These are phyloP conservation scores for Phyllosticta capitalensis DNA, from an alignment of 2,329 filamentous ascomycete genomes.

Conservation along the genomic window DNA sequence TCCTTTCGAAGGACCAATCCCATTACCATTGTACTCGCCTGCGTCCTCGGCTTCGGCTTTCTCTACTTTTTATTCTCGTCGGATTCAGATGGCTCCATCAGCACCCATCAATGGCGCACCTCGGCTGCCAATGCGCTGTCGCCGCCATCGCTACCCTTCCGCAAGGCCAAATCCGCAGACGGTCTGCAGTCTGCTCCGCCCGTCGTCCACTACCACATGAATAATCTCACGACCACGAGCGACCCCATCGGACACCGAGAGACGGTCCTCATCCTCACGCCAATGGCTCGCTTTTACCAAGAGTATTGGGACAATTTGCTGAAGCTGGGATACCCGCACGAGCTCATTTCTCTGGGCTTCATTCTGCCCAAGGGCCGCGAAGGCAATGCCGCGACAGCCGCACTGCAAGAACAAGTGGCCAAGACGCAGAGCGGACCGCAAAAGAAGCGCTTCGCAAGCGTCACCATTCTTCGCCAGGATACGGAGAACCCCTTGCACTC, in stretches of 20 bases:
- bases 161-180: conserved; percentile 50
- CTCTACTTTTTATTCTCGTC: conserved; percentile 45
- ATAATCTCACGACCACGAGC: conserved; percentile 77
- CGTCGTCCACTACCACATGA: conserved; percentile 87
- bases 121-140: conserved; percentile 62
- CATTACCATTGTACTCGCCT: conserved; percentile 63
- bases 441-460: conserved; percentile 76
- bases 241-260: conserved; percentile 72
- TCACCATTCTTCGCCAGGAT: conserved; percentile 92
- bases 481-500: conserved; percentile 73
- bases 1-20: conserved; percentile 70
- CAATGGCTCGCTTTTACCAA: conserved; percentile 86
- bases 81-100: conserved; percentile 41
- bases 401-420: conserved; percentile 74
- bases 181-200: conserved; percentile 57
- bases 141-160: conserved; percentile 64
- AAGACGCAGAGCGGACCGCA: conserved; percentile 78
- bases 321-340: conserved; percentile 78
- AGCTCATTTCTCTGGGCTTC: conserved; percentile 89
- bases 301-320: conserved; percentile 92
- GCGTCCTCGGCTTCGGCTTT: conserved; percentile 56
- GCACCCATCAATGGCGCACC: conserved; percentile 41
- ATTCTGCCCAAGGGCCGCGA: conserved; percentile 92
- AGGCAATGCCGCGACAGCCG: conserved; percentile 74
- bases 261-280: conserved; percentile 82